Conservation (phyloP, 495 filamentous ascomycete species). For the Xylaria flabelliformis region DNA sequence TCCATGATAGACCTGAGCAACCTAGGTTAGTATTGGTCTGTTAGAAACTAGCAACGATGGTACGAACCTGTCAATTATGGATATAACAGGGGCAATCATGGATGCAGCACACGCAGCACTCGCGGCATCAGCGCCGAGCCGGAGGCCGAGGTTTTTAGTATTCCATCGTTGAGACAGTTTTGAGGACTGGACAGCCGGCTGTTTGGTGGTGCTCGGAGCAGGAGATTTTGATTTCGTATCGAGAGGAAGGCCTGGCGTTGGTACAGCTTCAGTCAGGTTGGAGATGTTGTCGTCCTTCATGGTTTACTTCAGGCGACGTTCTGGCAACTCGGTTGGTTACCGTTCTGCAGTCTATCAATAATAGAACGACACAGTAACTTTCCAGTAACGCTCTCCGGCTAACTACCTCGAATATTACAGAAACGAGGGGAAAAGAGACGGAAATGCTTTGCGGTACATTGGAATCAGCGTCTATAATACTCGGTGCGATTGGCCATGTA, state of each 20-base stretch:
- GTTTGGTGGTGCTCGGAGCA: conserved; percentile 3
- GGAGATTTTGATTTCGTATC: conserved; percentile 3
- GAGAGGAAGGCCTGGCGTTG: conserved; percentile 9
- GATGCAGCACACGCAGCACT: conserved; percentile 80
- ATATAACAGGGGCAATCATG: conserved; percentile 85
- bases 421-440: conserved; percentile 20
- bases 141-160: conserved; percentile 70
- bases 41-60: not conserved
- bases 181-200: conserved; percentile 28
- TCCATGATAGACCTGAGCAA: conserved; percentile 83
- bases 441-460: conserved; percentile 27
- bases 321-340: not conserved
- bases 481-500: conserved; percentile 7
- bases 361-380: not conserved
- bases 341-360: conserved; percentile 12
- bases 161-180: conserved; percentile 66
- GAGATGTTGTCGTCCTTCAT: conserved; percentile 23
- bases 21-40: conserved; percentile 30
- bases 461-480: conserved; percentile 15
- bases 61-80: conserved; percentile 83
- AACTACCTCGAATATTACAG: conserved; percentile 20
- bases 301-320: not conserved
- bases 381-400: not conserved
- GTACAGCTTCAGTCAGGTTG: conserved; percentile 10
- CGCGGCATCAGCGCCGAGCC: conserved; percentile 73